These are phyloP conservation scores for Coprinopsis cinerea DNA, from an alignment of 768 basidiomycete genomes.

Conservation along the genomic window DNA sequence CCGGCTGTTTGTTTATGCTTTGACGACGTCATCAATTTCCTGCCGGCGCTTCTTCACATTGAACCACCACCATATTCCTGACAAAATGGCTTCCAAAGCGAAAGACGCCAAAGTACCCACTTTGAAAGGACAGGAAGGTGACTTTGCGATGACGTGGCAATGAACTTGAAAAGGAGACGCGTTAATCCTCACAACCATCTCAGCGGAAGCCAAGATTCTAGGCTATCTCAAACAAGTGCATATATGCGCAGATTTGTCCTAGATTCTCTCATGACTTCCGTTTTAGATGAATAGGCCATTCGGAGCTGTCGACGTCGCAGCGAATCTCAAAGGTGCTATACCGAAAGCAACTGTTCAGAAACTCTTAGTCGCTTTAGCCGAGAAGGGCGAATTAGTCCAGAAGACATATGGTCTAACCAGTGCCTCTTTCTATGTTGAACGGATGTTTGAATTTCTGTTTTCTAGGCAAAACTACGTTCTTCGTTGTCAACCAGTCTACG, in stretches of 20 bases:
- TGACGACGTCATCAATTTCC: neutral
- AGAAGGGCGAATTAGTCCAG: constrained; percentile 75
- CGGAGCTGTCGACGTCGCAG: constrained; percentile 86
- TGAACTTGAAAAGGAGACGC: too few relatives aligned
- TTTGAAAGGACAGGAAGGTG: constrained; percentile 77
- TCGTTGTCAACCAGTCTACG: constrained; percentile 76
- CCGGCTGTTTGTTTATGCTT: neutral
- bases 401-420: constrained; percentile 68
- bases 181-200: neutral
- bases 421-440: neutral
- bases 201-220: constrained; percentile 71
- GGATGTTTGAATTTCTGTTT: constrained; percentile 12
- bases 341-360: constrained; percentile 83
- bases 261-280: constrained; percentile 3
- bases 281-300: constrained; percentile 88
- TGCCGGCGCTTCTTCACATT: neutral
- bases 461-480: constrained; percentile 80
- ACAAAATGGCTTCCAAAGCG: constrained; percentile 42
- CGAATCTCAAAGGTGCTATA: constrained; percentile 86
- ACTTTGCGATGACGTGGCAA: too few relatives aligned
- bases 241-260: constrained; percentile 10
- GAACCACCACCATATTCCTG: constrained; percentile 10
- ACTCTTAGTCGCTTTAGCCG: constrained; percentile 75
- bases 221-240: constrained; percentile 72
- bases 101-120: constrained; percentile 51